phyloP scores from a whole-genome alignment of 768 basidiomycete species.

The Boletus subcaerulescens region DNA sequence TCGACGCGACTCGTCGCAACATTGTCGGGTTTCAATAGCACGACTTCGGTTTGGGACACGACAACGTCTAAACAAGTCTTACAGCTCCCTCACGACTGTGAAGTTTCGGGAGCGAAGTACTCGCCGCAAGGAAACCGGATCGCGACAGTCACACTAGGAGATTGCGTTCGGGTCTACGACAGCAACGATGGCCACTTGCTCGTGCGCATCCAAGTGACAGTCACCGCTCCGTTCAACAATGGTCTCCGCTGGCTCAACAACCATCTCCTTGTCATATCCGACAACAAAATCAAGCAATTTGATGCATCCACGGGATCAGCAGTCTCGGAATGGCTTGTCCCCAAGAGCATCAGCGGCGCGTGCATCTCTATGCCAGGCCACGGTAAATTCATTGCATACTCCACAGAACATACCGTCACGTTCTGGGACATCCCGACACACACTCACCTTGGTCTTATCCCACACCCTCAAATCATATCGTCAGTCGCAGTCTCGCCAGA shows the following conservation, averaged over 20 bases:
- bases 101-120: conserved; percentile 2
- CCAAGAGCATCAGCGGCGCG: fast-evolving
- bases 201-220: background rate
- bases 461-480: background rate
- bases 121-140: background rate
- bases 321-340: background rate
- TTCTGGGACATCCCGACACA: background rate
- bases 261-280: background rate
- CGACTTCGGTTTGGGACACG: background rate
- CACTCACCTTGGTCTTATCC: background rate
- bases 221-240: background rate
- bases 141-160: background rate
- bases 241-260: background rate
- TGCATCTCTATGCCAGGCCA: background rate
- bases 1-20: background rate
- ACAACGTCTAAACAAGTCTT: background rate
- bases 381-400: background rate
- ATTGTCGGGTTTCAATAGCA: too few relatives aligned
- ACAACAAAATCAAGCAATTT: background rate
- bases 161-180: background rate
- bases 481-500: background rate
- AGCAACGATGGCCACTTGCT: background rate
- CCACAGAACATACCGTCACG: background rate
- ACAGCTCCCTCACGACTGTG: background rate
- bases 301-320: background rate